phyloP scores from a whole-genome alignment of 768 basidiomycete genomes.

The Kwoniella shandongensis region DNA sequence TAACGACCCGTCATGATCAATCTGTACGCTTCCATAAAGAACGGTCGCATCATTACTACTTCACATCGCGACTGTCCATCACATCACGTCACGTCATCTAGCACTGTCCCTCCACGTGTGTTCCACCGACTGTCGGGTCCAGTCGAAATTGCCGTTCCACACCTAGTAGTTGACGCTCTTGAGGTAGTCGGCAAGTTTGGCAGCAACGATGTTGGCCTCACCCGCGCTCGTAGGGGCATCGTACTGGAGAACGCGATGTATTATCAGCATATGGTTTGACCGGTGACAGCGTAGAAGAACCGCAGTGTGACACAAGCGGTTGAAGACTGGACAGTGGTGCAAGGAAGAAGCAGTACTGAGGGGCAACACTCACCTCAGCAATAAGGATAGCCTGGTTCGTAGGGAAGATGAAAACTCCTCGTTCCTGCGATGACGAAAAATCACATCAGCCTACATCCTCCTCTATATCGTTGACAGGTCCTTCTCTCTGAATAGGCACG shows the following conservation, averaged over 20 bases:
- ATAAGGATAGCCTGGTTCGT: slow-evolving; percentile 84
- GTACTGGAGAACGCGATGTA: slow-evolving; percentile 59
- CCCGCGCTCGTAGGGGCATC: slow-evolving; percentile 63
- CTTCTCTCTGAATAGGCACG: no score
- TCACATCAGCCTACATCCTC: not conserved
- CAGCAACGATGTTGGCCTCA: slow-evolving; percentile 68
- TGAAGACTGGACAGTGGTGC: no score
- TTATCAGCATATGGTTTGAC: no score
- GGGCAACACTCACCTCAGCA: slow-evolving; percentile 56
- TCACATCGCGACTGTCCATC: no score
- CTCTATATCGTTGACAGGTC: no score
- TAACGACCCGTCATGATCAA: no score
- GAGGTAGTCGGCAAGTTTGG: slow-evolving; percentile 75
- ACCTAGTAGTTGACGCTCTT: slow-evolving; percentile 53
- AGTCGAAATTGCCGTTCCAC: not conserved
- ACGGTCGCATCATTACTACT: not conserved
- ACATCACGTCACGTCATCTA: no score
- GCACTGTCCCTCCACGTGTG: no score
- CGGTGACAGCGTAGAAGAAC: not conserved
- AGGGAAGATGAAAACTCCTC: slow-evolving; percentile 73
- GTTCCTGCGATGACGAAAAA: slow-evolving; percentile 58
- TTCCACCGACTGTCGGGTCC: no score
- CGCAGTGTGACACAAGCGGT: not conserved
- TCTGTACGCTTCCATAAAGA: no score
- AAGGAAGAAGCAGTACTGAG: not conserved